phyloP scores from a whole-genome alignment of 805 yeast species.

The Metahyphopichia silvanorum region DNA sequence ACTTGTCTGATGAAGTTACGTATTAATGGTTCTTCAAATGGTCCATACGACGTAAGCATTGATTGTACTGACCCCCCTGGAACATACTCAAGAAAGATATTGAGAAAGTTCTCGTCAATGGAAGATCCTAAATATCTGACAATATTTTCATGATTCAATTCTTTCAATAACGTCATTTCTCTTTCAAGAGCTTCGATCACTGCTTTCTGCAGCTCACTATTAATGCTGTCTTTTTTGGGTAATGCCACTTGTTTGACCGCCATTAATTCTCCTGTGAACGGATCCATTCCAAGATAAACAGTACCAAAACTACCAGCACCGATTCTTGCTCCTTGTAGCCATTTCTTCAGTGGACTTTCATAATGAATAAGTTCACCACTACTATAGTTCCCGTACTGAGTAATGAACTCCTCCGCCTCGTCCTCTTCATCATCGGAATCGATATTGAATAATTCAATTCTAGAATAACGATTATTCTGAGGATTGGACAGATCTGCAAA shows the following conservation, averaged over 20 bases:
- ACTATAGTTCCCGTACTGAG: conserved; percentile 13
- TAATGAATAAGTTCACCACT: conserved; percentile 12
- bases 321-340: conserved; percentile 91
- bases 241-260: conserved; percentile 93
- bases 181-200: conserved; percentile 81
- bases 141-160: conserved; percentile 84
- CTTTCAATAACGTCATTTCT: conserved; percentile 75
- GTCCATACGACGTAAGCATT: conserved; percentile 70
- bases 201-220: conserved; percentile 26
- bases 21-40: conserved; percentile 74
- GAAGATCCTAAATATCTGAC: conserved; percentile 91
- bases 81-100: conserved; percentile 72
- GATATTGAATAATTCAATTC: conserved; percentile 45
- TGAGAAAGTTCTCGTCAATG: conserved; percentile 64
- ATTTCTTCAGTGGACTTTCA: conserved; percentile 54
- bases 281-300: conserved; percentile 88
- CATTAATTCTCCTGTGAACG: conserved; percentile 91
- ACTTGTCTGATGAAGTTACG: conserved; percentile 74
- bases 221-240: conserved; percentile 40
- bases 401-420: conserved; percentile 40
- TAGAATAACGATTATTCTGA: conserved; percentile 33
- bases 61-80: conserved; percentile 57
- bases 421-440: conserved; percentile 30
- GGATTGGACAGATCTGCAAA: conserved; percentile 17
- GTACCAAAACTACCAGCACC: conserved; percentile 96